Evolutionary conservation across 805 yeast genomes (phyloP).

Genomic region (Metschnikowia bowlesiae): DNA sequence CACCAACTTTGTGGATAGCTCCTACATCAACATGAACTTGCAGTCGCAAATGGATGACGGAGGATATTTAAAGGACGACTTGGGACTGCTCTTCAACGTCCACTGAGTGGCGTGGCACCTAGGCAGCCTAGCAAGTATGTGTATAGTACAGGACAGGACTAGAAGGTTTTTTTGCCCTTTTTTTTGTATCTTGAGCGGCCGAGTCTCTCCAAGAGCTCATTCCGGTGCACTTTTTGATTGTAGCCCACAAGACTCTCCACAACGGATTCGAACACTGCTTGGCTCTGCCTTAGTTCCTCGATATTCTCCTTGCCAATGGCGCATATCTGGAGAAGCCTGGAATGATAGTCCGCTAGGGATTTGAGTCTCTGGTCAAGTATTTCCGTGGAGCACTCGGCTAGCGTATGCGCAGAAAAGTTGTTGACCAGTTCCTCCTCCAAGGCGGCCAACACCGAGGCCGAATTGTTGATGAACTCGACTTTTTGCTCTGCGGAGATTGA

Average conservation of each 20-base stretch:
- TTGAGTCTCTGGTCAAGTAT: slow-evolving; percentile 34
- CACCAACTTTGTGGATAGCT: slow-evolving; percentile 39
- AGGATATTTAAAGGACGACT: slow-evolving; percentile 15
- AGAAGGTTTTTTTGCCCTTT: slow-evolving; percentile 14
- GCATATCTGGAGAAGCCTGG: slow-evolving; percentile 24
- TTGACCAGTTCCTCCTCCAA: slow-evolving; percentile 34
- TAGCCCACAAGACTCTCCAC: slow-evolving; percentile 89
- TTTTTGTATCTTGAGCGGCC: slow-evolving; percentile 26
- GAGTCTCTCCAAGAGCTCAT: slow-evolving; percentile 34
- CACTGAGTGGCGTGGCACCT: neutral
- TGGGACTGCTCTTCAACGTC: slow-evolving; percentile 12
- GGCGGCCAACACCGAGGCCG: slow-evolving; percentile 24
- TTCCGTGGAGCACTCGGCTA: slow-evolving; percentile 19
- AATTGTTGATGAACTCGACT: slow-evolving; percentile 20
- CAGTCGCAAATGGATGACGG: slow-evolving; percentile 21
- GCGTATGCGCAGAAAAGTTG: slow-evolving; percentile 26
- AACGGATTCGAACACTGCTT: slow-evolving; percentile 75
- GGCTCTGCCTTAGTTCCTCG: slow-evolving; percentile 53
- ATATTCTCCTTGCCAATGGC: slow-evolving; percentile 52
- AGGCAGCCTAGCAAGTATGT: neutral
- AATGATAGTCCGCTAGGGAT: slow-evolving; percentile 25
- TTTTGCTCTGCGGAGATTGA: slow-evolving; percentile 26
- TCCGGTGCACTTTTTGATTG: slow-evolving; percentile 71
- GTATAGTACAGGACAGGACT: neutral
- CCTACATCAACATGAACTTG: slow-evolving; percentile 41